phyloP scores from a whole-genome alignment of 345 rosid genomes.

The Nasturtium officinale region DNA sequence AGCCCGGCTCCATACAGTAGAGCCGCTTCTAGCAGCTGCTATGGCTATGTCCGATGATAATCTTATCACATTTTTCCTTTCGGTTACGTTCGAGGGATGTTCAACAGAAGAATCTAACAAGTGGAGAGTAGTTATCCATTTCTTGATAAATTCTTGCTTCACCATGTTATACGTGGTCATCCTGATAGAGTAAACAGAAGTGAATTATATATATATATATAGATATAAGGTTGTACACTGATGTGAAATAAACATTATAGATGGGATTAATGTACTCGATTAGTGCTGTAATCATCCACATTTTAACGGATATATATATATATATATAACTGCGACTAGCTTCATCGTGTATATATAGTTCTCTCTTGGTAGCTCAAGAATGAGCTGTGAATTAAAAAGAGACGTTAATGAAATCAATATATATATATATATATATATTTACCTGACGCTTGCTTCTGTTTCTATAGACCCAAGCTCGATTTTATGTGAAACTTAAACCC shows the following conservation, averaged over 20 bases:
- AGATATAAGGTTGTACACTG: background rate
- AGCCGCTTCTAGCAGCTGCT: conserved; percentile 64
- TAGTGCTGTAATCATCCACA: background rate
- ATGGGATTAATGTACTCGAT: background rate
- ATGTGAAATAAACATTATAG: background rate
- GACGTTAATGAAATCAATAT: conserved; percentile 9
- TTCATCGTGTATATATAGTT: no score
- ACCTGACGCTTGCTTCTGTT: conserved; percentile 22
- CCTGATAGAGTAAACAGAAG: conserved; percentile 1
- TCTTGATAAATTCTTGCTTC: conserved; percentile 70
- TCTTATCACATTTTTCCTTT: conserved; percentile 72
- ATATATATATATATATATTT: no score
- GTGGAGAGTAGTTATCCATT: conserved; percentile 66
- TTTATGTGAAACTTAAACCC: conserved; percentile 35
- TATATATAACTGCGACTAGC: conserved; percentile 4
- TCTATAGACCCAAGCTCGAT: conserved; percentile 7
- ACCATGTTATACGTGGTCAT: conserved; percentile 40
- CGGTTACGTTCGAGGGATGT: conserved; percentile 50
- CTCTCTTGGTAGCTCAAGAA: background rate
- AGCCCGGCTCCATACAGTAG: conserved; percentile 77
- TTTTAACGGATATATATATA: background rate
- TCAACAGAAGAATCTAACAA: conserved; percentile 45
- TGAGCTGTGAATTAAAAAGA: background rate
- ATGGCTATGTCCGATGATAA: conserved; percentile 84
- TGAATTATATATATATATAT: background rate